Evolutionary conservation across 2,329 filamentous ascomycete species (phyloP), one percentile per base, ranked within the genome.

Genomic region (Clonostachys byssicola): DNA sequence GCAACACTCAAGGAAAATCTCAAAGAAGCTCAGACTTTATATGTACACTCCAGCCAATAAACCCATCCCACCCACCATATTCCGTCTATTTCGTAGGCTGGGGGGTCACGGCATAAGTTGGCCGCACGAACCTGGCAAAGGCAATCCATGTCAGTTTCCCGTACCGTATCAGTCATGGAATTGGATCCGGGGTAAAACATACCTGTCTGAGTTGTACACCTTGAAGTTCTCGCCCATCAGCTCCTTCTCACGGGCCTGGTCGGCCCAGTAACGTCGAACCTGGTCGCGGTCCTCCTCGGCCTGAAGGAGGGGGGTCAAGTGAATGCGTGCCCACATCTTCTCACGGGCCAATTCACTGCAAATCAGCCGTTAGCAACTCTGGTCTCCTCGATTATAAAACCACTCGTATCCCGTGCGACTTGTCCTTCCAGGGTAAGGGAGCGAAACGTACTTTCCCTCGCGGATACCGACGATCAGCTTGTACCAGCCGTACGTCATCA

Each of bases 251-350:
- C 94, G 81, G 55, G 84, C 85, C 79, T 90, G 84, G 69, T 95
- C 89, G 49, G 94, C 94, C 55, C 86, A 80, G 69, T 92, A 81
- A 63, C 92, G 80, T 56, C 94, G 82, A 53, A 96, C 92, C 66
- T 92, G 86, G 72, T 99, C 94, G 51, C 94, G 86, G 74, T 99
- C 94, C 70, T 96, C 91, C 66, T 99, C 94, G 48, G 94, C 94
- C 68, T 97, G 92, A 54, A 99, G 83, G 53, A 96, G 74, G 49
- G 94, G 94, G 62, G 92, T 94, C 54, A 99, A 79, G 72, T 97
- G 84, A 71, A 99, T 95, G 64, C 94, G 87, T 52, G 89, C 83
- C 94, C 94, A 99, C 83, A 96, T 94, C 78, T 97, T 99, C 66
- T 99, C 94, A 60, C 94, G 89, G 53, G 85, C 89, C 56, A 96